A percentile compares a stretch with the other conserved stretches of the same genome.
phyloP scores from a whole-genome alignment of 345 rosid genomes.

The Pistacia vera region DNA sequence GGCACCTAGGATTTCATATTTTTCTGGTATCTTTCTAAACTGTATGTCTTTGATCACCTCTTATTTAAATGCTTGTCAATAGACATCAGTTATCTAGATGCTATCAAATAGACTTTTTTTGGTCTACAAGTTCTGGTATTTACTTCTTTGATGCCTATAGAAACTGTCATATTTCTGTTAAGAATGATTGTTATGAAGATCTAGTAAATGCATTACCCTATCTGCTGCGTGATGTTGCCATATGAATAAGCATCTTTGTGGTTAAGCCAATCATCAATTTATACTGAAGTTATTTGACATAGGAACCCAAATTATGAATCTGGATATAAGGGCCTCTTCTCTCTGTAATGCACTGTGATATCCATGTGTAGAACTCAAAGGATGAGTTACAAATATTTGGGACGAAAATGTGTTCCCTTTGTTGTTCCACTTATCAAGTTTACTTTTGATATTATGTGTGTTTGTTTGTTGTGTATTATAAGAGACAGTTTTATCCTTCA shows the following conservation, averaged over 20 bases:
- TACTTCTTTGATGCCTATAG: neutral
- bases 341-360: neutral
- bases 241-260: neutral
- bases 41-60: neutral
- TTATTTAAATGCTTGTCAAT: neutral
- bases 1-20: constrained; percentile 95
- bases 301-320: neutral
- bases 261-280: neutral
- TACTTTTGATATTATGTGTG: neutral
- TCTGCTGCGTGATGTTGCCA: neutral
- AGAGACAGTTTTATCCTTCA: neutral
- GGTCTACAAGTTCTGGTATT: neutral
- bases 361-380: neutral
- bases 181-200: neutral
- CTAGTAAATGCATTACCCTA: neutral
- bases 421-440: neutral
- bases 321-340: neutral
- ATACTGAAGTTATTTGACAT: neutral
- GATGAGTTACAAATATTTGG: neutral
- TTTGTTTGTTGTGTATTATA: neutral
- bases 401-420: neutral
- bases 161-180: neutral
- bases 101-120: neutral
- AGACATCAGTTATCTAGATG: neutral
- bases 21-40: constrained; percentile 57